These are phyloP conservation scores for Hippophae tibetana DNA, from an alignment of 306 rosid species.

Conservation along the genomic window DNA sequence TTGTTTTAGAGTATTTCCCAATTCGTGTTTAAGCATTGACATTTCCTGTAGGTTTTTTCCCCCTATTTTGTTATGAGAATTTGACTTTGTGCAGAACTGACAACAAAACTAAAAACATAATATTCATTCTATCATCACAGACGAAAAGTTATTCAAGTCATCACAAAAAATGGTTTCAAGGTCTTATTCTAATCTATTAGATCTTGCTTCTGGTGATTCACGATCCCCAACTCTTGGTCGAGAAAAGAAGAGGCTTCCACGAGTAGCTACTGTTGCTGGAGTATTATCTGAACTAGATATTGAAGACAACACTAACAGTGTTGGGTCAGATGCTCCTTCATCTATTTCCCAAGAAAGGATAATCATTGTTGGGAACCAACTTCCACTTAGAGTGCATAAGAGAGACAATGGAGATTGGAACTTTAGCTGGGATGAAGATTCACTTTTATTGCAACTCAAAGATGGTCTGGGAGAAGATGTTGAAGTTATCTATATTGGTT, in stretches of 20 bases:
- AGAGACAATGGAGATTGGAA: constrained; percentile 49
- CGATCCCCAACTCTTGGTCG: constrained; percentile 36
- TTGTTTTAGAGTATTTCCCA: no score
- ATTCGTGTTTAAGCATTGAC: no score
- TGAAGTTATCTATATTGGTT: constrained; percentile 71
- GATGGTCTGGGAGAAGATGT: constrained; percentile 86
- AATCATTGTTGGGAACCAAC: constrained; percentile 85
- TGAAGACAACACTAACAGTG: constrained; percentile 54
- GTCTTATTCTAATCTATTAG: constrained; percentile 79
- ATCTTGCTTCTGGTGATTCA: constrained; percentile 66
- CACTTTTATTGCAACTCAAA: constrained; percentile 79
- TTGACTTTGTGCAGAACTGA: constrained; percentile 12
- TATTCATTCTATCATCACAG: constrained; percentile 17
- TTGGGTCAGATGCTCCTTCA: constrained; percentile 74
- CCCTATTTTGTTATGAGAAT: constrained; percentile 9
- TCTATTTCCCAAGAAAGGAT: constrained; percentile 66
- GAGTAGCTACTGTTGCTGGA: constrained; percentile 78
- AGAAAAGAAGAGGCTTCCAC: constrained; percentile 69
- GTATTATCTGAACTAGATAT: constrained; percentile 64
- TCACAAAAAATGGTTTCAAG: constrained; percentile 55
- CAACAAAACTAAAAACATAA: constrained; percentile 21
- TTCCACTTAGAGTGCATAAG: constrained; percentile 47
- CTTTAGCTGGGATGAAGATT: constrained; percentile 81
- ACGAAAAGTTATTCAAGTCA: neutral
- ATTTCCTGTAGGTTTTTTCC: neutral